These are phyloP conservation scores for Magnusiomyces paraingens DNA, from an alignment of 1,139 yeast species.

Conservation along the genomic window DNA sequence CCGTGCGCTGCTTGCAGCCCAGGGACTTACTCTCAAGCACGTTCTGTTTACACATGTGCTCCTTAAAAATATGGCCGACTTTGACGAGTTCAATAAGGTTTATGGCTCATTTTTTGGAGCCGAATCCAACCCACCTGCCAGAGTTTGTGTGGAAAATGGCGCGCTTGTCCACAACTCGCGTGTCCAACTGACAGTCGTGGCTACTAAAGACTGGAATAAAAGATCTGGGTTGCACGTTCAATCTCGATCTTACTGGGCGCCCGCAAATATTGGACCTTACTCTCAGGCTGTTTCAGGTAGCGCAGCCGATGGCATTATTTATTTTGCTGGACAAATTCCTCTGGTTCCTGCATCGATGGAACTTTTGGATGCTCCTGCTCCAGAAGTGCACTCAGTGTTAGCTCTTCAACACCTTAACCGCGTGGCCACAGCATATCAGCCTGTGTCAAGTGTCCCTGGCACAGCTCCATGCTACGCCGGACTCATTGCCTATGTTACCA, in stretches of 20 bases:
- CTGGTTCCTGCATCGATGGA: slow-evolving; percentile 66
- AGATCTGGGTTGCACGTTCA: slow-evolving; percentile 73
- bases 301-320: slow-evolving; percentile 42
- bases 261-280: slow-evolving; percentile 95
- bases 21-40: background rate
- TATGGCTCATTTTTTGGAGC: slow-evolving; percentile 51
- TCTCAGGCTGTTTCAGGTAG: slow-evolving; percentile 64
- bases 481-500: slow-evolving; percentile 52
- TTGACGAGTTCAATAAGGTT: slow-evolving; percentile 51
- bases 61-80: slow-evolving; percentile 57
- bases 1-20: background rate
- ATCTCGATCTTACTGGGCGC: slow-evolving; percentile 95
- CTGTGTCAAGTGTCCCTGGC: slow-evolving; percentile 34
- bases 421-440: slow-evolving; percentile 43
- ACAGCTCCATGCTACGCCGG: slow-evolving; percentile 34
- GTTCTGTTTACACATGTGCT: slow-evolving; percentile 33
- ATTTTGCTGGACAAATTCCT: slow-evolving; percentile 91
- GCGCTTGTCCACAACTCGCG: slow-evolving; percentile 34
- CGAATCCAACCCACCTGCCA: slow-evolving; percentile 65
- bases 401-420: slow-evolving; percentile 69
- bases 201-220: slow-evolving; percentile 10
- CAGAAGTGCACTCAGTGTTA: slow-evolving; percentile 39
- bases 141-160: slow-evolving; percentile 70
- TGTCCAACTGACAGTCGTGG: slow-evolving; percentile 38
- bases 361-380: slow-evolving; percentile 19